phyloP scores from a whole-genome alignment of 805 yeast genomes.

The Trichomonascus vanleenenianus region DNA sequence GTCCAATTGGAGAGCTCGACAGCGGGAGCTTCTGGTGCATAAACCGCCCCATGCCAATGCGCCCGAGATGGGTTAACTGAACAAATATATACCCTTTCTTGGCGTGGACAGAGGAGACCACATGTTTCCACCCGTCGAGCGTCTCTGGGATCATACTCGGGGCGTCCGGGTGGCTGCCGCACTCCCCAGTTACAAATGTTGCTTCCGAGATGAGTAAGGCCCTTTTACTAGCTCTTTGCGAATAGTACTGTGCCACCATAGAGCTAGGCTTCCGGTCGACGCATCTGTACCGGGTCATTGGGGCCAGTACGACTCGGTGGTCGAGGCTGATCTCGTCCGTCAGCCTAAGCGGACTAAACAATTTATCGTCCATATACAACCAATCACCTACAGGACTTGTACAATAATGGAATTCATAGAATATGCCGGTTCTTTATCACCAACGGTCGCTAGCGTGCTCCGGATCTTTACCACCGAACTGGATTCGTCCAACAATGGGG shows the following conservation, averaged over 20 bases:
- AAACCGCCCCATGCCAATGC: constrained; percentile 13
- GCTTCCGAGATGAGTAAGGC: constrained; percentile 57
- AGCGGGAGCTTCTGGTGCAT: neutral
- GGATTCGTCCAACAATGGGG: too few species aligned
- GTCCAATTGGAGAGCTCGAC: neutral
- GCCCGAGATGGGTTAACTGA: constrained; percentile 44
- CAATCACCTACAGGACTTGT: too few species aligned
- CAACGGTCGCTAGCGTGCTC: too few species aligned
- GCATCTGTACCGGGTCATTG: constrained; percentile 43
- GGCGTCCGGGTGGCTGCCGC: constrained; percentile 26
- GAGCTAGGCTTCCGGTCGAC: constrained; percentile 37
- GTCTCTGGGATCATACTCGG: constrained; percentile 26
- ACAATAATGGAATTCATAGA: too few species aligned
- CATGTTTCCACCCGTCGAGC: constrained; percentile 29
- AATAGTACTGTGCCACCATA: constrained; percentile 43
- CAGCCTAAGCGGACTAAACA: neutral
- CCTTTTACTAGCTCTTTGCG: constrained; percentile 48
- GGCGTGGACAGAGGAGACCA: constrained; percentile 39
- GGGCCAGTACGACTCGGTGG: constrained; percentile 41
- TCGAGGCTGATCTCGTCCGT: neutral
- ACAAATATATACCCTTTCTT: constrained; percentile 32
- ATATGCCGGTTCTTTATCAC: too few species aligned
- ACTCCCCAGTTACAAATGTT: constrained; percentile 36
- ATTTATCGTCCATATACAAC: neutral
- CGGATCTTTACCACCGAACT: too few species aligned